phyloP scores from a whole-genome alignment of 2,329 filamentous ascomycete species.

The Coniella vitis region DNA sequence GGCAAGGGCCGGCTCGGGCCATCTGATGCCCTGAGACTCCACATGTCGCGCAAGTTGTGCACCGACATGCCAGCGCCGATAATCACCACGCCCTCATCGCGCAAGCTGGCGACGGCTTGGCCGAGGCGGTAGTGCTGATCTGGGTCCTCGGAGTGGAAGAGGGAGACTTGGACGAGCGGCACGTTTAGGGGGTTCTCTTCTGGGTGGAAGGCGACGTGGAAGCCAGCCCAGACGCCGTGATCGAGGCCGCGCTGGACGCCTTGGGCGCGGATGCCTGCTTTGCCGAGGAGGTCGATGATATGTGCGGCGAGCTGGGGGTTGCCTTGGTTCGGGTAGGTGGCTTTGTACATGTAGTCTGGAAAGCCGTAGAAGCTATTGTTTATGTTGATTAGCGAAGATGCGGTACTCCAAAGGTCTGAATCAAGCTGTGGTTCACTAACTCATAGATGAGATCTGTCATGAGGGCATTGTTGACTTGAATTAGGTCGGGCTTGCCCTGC shows the following conservation, averaged over 20 bases:
- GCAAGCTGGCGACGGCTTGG: conserved; percentile 55
- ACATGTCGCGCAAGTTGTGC: conserved; percentile 57
- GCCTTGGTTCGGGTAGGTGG: conserved; percentile 58
- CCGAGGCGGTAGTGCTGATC: conserved; percentile 62
- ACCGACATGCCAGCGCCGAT: conserved; percentile 71
- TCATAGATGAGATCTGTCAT: conserved; percentile 65
- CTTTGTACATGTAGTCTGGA: conserved; percentile 61
- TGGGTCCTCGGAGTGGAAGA: conserved; percentile 59
- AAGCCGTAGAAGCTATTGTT: conserved; percentile 58
- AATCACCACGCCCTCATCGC: conserved; percentile 61
- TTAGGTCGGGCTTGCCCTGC: conserved; percentile 50
- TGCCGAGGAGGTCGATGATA: conserved; percentile 47
- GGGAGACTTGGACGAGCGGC: conserved; percentile 66
- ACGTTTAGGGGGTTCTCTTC: conserved; percentile 54
- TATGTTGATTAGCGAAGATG: conserved; percentile 18
- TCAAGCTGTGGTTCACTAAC: no score
- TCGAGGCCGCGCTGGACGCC: conserved; percentile 60
- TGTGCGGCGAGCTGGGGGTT: conserved; percentile 51
- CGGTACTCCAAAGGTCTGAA: no score
- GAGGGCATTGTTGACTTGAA: conserved; percentile 61
- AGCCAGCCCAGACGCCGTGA: conserved; percentile 69
- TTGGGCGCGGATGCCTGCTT: conserved; percentile 52
- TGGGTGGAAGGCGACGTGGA: conserved; percentile 57
- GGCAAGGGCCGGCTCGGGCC: conserved; percentile 39
- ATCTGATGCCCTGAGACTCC: conserved; percentile 30